A percentile compares a stretch with the other conserved stretches of the same genome.
phyloP scores from a whole-genome alignment of 805 yeast species.

The Lachancea nothofagi region DNA sequence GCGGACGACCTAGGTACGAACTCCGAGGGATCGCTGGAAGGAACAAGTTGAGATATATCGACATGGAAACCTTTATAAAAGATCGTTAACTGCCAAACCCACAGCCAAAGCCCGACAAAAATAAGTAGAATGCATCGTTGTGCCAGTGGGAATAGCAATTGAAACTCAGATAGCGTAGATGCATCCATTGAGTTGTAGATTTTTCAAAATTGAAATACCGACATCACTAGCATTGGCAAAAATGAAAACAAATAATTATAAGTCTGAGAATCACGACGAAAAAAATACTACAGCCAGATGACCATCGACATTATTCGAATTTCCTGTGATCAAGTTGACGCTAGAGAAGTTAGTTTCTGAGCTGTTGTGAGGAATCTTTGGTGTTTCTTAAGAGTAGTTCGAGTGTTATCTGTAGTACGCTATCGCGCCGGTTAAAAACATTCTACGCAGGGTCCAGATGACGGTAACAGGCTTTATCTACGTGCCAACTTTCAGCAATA shows the following conservation, averaged over 20 bases:
- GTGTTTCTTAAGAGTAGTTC: too few species aligned
- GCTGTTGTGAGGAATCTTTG: too few species aligned
- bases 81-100: constrained; percentile 44
- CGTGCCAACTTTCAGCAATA: constrained; percentile 5
- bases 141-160: constrained; percentile 40
- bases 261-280: too few species aligned
- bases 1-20: constrained; percentile 27
- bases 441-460: too few species aligned
- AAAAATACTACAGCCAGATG: too few species aligned
- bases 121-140: constrained; percentile 46
- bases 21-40: constrained; percentile 20
- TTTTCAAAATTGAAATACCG: too few species aligned
- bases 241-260: too few species aligned
- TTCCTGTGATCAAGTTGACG: too few species aligned
- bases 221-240: too few species aligned
- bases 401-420: background rate
- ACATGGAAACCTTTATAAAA: constrained; percentile 35
- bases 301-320: too few species aligned
- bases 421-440: background rate
- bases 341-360: too few species aligned
- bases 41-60: constrained; percentile 35
- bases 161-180: constrained; percentile 1
- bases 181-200: constrained; percentile 1
- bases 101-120: constrained; percentile 46
- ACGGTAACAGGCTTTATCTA: too few species aligned